Percentiles rank a stretch among this genome's conserved stretches.
These are phyloP conservation scores for Atkinsonella texensis DNA, from an alignment of 2,329 filamentous ascomycete species.

Conservation along the genomic window DNA sequence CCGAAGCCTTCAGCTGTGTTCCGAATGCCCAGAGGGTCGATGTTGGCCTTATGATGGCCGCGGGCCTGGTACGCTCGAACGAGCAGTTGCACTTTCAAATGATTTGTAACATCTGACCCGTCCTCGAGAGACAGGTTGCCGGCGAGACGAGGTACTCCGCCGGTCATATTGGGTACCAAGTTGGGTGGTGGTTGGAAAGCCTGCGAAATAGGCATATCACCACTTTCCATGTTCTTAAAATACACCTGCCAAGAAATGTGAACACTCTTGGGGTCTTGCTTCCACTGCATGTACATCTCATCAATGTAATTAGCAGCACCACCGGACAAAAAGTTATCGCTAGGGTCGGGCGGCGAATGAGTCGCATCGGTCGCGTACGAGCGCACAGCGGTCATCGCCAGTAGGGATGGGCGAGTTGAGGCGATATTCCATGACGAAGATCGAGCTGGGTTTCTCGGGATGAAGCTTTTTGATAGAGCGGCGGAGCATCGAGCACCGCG, in stretches of 20 bases:
- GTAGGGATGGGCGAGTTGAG: slow-evolving; percentile 34
- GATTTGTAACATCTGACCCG: slow-evolving; percentile 80
- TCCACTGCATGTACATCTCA: slow-evolving; percentile 99
- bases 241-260: slow-evolving; percentile 99
- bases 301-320: slow-evolving; percentile 99
- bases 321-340: slow-evolving; percentile 91
- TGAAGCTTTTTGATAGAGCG: slow-evolving; percentile 27
- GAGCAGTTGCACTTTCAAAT: slow-evolving; percentile 94
- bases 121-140: slow-evolving; percentile 56
- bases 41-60: slow-evolving; percentile 96
- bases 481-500: slow-evolving; percentile 37
- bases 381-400: slow-evolving; percentile 37
- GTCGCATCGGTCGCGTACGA: slow-evolving; percentile 42
- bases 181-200: slow-evolving; percentile 94
- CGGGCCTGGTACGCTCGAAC: slow-evolving; percentile 96
- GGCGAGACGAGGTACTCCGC: slow-evolving; percentile 62
- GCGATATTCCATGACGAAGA: slow-evolving; percentile 33
- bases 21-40: slow-evolving; percentile 90
- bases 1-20: slow-evolving; percentile 64
- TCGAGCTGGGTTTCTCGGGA: slow-evolving; percentile 27
- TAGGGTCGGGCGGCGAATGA: slow-evolving; percentile 56
- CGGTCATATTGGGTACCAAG: slow-evolving; percentile 70
- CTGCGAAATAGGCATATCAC: slow-evolving; percentile 94
- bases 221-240: slow-evolving; percentile 98
- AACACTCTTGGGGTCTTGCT: slow-evolving; percentile 81